phyloP scores from a whole-genome alignment of 2,329 filamentous ascomycete genomes.

The Nakataea oryzae region DNA sequence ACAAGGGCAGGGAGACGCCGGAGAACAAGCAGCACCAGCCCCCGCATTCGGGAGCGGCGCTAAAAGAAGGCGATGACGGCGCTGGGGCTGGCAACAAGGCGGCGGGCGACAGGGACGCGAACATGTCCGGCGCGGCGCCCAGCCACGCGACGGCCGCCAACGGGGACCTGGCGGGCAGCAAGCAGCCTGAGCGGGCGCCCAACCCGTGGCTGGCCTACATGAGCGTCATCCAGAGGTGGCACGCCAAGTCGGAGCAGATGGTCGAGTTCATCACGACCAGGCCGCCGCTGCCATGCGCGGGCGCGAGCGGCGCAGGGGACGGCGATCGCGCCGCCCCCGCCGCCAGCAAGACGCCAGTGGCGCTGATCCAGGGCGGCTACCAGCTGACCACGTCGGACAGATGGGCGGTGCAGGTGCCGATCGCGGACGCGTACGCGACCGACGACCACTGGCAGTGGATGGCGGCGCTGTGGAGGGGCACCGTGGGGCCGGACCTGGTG shows the following conservation, averaged over 20 bases:
- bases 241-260: slow-evolving; percentile 64
- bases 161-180: slow-evolving; percentile 6
- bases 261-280: slow-evolving; percentile 33
- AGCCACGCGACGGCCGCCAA: background rate
- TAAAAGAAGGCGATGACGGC: background rate
- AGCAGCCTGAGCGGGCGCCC: slow-evolving; percentile 12
- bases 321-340: background rate
- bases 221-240: slow-evolving; percentile 61
- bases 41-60: background rate
- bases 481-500: slow-evolving; percentile 70
- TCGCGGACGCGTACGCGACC: slow-evolving; percentile 65
- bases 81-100: background rate
- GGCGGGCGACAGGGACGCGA: background rate
- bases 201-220: slow-evolving; percentile 51
- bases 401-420: slow-evolving; percentile 64
- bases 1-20: background rate
- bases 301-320: background rate
- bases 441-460: slow-evolving; percentile 98
- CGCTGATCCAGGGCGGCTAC: slow-evolving; percentile 68
- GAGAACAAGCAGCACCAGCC: background rate
- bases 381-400: slow-evolving; percentile 69
- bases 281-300: background rate
- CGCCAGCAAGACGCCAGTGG: slow-evolving; percentile 40
- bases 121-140: background rate
- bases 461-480: slow-evolving; percentile 84